A percentile compares a stretch with the other conserved stretches of the same genome.
phyloP scores from a whole-genome alignment of 2,329 filamentous ascomycete species.

The Daldinia eschscholtzii region DNA sequence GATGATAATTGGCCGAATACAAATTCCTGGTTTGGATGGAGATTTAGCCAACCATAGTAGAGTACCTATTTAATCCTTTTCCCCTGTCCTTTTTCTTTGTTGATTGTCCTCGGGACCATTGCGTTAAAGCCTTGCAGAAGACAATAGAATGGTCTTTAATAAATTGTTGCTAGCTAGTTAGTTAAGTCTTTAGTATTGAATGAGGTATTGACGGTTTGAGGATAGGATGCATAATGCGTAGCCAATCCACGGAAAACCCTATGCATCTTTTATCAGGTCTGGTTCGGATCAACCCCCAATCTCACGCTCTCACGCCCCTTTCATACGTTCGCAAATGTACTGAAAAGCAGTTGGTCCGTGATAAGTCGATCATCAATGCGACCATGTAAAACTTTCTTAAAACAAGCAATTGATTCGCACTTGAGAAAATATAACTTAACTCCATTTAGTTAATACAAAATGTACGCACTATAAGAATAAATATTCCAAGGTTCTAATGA shows the following conservation, averaged over 20 bases:
- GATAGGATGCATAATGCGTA: neutral
- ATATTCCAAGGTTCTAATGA: neutral
- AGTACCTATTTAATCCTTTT: conserved; percentile 1
- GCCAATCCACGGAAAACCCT: conserved; percentile 12
- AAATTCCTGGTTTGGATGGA: conserved; percentile 25
- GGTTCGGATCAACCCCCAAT: conserved; percentile 29
- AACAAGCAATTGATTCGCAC: neutral
- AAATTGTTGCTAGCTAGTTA: too few relatives aligned
- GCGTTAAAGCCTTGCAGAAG: neutral
- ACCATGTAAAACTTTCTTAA: neutral
- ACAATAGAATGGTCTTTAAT: too few relatives aligned
- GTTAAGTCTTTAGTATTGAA: too few relatives aligned
- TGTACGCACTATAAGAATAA: neutral
- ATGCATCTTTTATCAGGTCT: conserved; percentile 16
- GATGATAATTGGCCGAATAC: conserved; percentile 32
- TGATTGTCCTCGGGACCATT: conserved; percentile 13
- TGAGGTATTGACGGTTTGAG: neutral
- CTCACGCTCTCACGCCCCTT: conserved; percentile 27
- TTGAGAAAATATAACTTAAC: neutral
- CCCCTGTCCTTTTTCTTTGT: conserved; percentile 13
- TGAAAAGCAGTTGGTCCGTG: conserved; percentile 4
- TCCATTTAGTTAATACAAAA: neutral
- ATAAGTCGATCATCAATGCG: conserved; percentile 4
- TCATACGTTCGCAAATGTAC: conserved; percentile 14
- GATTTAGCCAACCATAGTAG: conserved; percentile 31